Base-by-base conservation (phyloP, 169 alveolate genomes). In the Plasmodium malariae region DNA sequence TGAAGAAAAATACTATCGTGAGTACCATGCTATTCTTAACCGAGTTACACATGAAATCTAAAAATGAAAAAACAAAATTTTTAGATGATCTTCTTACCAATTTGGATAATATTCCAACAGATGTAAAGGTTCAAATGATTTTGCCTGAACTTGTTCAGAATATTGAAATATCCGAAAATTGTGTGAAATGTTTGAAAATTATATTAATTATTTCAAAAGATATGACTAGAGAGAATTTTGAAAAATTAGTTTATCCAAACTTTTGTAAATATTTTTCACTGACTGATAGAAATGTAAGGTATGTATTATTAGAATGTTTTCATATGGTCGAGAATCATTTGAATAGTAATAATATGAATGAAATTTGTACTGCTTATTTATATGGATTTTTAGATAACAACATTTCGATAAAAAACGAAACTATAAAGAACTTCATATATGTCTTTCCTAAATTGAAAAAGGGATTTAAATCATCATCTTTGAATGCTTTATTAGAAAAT, bases 301-400 rank as follows among this genome's bases (percentile, higher is more conserved):
- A 67, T 28, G 62, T 67, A 32, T 67, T 83, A 21, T 43, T 83
- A 59, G 91, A 83, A 34, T 30, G 30, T 51, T 83, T 83, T 43
- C 85, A 36, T 51, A 12, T 67, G 14, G 24, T 83, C 21, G 83
- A 83, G 59, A 67, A 51, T 0, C 68, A 83, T 34, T 59, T 83
- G 7, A 43, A 17, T 70, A 48, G 49, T 67, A 67, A 67, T 59
- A 36, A 83, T 59, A 65, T 83, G 68, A 67, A 67, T 71, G 91
- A 83, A 83, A 67, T 83, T 7, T 83, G 37, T 28, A 32, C 30
- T 12, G 28, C 91, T 4, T 83, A 83, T 70, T 37, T 51, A 14
- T 83, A 89, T 40, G 96, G 96, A 1, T 93, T 93, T 51, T 48
- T 87, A 3, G 96, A 93, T 60, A 71, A 83, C n/a, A 78, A 94